Evolutionary conservation across 1,284 basidiomycete genomes (phyloP), one percentile per base, ranked within the genome.

Genomic region (Ustilago cynodontis): DNA sequence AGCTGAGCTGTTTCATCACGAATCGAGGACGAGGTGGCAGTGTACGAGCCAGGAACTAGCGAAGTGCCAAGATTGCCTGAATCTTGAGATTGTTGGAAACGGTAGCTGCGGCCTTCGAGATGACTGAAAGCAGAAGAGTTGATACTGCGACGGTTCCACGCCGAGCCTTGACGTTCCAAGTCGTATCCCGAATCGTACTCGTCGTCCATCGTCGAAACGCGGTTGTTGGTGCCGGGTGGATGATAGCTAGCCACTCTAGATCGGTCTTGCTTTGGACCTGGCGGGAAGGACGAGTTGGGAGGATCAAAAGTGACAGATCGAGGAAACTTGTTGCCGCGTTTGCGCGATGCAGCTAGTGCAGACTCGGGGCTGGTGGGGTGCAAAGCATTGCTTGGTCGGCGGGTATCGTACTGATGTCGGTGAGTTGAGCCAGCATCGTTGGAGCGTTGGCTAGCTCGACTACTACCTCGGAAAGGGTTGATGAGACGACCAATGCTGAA

Each of bases 1-100:
- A 85, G 74, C 28, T 80, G 81, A 11, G 84, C 84, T 0, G 84
- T 85, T 11, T 77, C 71, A 39, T 79, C 82, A 8, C 84, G 76
- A 35, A 85, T 85, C 3, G 77, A 77, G 18, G 71, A 70, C 5
- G 71, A 76, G 3, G 81, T 83, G 11, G 83, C 84, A 7, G 84
- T 82, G 65, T 82, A 85, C 5, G 81, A 78, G 41, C 76, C 72
- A 1, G 79, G 74, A 0, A 73, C 60, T 18, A 79, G 28, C 1
- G 77, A 65, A 13, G 59, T 65, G 37, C 31, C 66, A 18, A 70
- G 45, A 26, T 43, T 53, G 31, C 20, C 33, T 9, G 62, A 11
- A 49, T 81, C 79, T 26, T 78, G 66, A 9, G 64, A 56, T 18
- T 51, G 74, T 51, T 77, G 74, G 28, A 72, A 77, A 8, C 74